Evolutionary conservation across 768 basidiomycete genomes (phyloP).

Genomic region (Calocybe cyanea): DNA sequence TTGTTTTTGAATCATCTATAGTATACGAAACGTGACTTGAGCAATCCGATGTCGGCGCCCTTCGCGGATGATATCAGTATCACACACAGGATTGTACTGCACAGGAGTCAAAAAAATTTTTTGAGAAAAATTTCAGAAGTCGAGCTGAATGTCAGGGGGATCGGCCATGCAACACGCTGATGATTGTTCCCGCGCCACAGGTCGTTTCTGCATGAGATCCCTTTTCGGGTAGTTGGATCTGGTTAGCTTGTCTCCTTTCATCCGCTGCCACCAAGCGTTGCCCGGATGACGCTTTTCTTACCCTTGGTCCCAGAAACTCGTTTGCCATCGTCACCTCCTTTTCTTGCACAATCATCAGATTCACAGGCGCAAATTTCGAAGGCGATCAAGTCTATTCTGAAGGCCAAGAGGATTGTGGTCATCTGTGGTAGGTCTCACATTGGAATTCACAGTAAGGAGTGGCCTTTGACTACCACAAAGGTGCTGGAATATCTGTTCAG

Average conservation of each 20-base stretch:
- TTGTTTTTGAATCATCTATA: no score
- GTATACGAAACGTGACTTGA: no score
- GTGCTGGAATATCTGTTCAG: slow-evolving; percentile 84
- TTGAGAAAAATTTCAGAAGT: no score
- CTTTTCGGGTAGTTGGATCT: slow-evolving; percentile 12
- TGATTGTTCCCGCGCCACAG: slow-evolving; percentile 25
- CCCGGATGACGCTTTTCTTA: slow-evolving; percentile 59
- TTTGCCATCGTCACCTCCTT: slow-evolving; percentile 50
- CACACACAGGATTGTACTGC: no score
- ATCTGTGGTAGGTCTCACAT: slow-evolving; percentile 63
- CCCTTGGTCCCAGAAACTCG: slow-evolving; percentile 50
- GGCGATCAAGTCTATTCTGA: slow-evolving; percentile 64
- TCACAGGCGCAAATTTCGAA: slow-evolving; percentile 45
- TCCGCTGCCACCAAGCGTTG: slow-evolving; percentile 5
- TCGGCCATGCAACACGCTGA: no score
- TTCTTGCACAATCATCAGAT: slow-evolving; percentile 47
- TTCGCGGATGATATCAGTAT: no score
- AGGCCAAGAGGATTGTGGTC: slow-evolving; percentile 81
- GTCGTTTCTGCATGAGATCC: slow-evolving; percentile 9
- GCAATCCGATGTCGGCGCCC: no score
- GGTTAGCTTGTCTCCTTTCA: slow-evolving; percentile 14
- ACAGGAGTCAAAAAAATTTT: no score
- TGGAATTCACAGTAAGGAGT: neutral
- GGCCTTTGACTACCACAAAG: slow-evolving; percentile 30
- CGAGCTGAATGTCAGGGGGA: no score